Evolutionary conservation across 2,329 filamentous ascomycete genomes (phyloP).

Genomic region (Penicillium sp.): DNA sequence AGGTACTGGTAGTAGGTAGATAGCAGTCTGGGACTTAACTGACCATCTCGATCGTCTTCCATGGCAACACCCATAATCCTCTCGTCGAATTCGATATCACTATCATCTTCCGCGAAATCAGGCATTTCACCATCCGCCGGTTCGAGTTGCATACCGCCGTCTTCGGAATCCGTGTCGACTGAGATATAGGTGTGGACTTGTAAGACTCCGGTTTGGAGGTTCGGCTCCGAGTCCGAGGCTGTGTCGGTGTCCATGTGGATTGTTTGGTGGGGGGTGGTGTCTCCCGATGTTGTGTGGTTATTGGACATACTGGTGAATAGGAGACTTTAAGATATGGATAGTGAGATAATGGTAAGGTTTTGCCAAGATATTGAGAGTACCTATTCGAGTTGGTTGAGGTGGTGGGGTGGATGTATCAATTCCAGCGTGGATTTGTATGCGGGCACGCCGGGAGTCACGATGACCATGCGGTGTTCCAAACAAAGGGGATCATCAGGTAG

Average conservation of each 20-base stretch:
- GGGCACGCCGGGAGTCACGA: background rate
- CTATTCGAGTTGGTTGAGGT: background rate
- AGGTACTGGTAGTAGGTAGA: too few relatives aligned
- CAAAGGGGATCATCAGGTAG: background rate
- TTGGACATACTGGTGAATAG: background rate
- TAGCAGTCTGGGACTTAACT: slow-evolving; percentile 1
- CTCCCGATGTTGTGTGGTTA: background rate
- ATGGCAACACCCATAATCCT: slow-evolving; percentile 12
- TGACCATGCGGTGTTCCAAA: background rate
- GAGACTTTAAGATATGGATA: background rate
- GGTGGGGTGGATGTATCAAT: background rate
- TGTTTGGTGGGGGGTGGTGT: background rate
- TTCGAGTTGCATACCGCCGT: slow-evolving; percentile 38
- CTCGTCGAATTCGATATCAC: slow-evolving; percentile 16
- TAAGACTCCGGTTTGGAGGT: background rate
- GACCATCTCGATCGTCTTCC: slow-evolving; percentile 16
- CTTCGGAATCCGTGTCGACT: slow-evolving; percentile 28
- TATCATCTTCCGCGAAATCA: slow-evolving; percentile 15
- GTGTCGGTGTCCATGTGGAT: slow-evolving; percentile 28
- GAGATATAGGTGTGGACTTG: slow-evolving; percentile 1
- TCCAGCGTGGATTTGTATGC: background rate
- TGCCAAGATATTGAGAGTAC: background rate
- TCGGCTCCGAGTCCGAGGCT: slow-evolving; percentile 14
- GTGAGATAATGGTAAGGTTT: background rate
- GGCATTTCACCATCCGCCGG: slow-evolving; percentile 12